Evolutionary conservation across 2,329 filamentous ascomycete genomes (phyloP).

Genomic region (Colletotrichum higginsianum): DNA sequence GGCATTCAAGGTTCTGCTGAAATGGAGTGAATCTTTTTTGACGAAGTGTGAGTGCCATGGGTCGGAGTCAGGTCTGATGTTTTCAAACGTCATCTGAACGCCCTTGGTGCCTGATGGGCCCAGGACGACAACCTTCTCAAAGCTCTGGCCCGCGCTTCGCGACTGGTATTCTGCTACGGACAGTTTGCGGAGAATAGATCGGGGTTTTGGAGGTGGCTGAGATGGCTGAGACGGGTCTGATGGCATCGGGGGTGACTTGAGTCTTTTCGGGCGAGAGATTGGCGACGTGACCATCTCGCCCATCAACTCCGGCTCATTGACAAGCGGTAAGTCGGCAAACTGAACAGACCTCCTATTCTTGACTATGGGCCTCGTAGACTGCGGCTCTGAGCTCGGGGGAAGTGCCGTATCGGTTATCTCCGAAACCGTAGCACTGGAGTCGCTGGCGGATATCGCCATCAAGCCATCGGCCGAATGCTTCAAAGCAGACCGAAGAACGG

Average conservation of each 20-base stretch:
- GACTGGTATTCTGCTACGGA: slow-evolving; percentile 36
- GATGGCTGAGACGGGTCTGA: slow-evolving; percentile 3
- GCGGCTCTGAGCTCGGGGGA: not conserved
- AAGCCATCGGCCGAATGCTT: slow-evolving; percentile 20
- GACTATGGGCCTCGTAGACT: slow-evolving; percentile 3
- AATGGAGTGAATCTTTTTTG: slow-evolving; percentile 47
- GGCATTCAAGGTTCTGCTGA: slow-evolving; percentile 54
- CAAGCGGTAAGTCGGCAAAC: slow-evolving; percentile 49
- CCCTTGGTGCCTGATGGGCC: slow-evolving; percentile 28
- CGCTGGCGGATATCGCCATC: slow-evolving; percentile 13
- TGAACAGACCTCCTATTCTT: slow-evolving; percentile 49
- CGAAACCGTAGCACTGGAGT: slow-evolving; percentile 21
- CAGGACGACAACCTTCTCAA: slow-evolving; percentile 32
- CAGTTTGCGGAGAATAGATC: slow-evolving; percentile 18
- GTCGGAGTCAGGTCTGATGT: slow-evolving; percentile 19
- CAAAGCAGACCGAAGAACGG: slow-evolving; percentile 21
- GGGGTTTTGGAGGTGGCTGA: not conserved
- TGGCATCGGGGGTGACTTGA: slow-evolving; percentile 29
- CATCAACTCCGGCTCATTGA: slow-evolving; percentile 45
- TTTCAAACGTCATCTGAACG: slow-evolving; percentile 38
- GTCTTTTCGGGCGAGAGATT: slow-evolving; percentile 12
- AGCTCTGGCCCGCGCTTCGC: slow-evolving; percentile 12
- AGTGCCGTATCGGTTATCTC: slow-evolving; percentile 8
- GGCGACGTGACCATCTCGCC: slow-evolving; percentile 43
- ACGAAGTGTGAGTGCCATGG: slow-evolving; percentile 50